Percentiles rank a stretch among this genome's conserved stretches.
Conservation (phyloP, 306 rosid genomes). For the Vigna unguiculata region DNA sequence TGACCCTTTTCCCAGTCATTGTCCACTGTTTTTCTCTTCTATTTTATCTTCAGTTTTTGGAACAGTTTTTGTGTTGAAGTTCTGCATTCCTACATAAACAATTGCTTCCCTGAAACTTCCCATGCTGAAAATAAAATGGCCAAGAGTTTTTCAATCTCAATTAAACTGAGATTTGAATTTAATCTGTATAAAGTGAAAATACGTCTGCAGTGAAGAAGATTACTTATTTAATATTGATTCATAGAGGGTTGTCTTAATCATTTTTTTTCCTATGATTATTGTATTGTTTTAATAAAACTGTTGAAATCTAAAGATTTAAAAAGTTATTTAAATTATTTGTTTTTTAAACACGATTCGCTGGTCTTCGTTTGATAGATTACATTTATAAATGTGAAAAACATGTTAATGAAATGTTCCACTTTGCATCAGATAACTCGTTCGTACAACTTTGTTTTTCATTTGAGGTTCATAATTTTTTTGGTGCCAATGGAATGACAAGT, state of each 20-base stretch:
- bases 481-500: background rate
- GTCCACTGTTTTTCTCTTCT: background rate
- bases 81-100: constrained; percentile 1
- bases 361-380: no score
- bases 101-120: constrained; percentile 3
- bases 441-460: background rate
- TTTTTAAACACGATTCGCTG: no score
- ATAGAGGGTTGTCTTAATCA: background rate
- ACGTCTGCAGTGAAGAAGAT: background rate
- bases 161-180: background rate
- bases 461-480: background rate
- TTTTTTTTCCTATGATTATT: no score
- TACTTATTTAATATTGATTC: background rate
- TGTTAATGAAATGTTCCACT: background rate
- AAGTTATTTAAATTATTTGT: no score
- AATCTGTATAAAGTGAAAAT: background rate
- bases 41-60: constrained; percentile 1
- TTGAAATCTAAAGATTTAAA: no score
- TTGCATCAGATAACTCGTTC: no score
- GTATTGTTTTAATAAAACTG: no score
- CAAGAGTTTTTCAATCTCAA: background rate
- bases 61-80: background rate
- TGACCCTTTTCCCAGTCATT: constrained; percentile 3
- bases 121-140: background rate
- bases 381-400: background rate